Evolutionary conservation across 129 eudicot genomes (phyloP).

Genomic region (Smallanthus sonchifolius): DNA sequence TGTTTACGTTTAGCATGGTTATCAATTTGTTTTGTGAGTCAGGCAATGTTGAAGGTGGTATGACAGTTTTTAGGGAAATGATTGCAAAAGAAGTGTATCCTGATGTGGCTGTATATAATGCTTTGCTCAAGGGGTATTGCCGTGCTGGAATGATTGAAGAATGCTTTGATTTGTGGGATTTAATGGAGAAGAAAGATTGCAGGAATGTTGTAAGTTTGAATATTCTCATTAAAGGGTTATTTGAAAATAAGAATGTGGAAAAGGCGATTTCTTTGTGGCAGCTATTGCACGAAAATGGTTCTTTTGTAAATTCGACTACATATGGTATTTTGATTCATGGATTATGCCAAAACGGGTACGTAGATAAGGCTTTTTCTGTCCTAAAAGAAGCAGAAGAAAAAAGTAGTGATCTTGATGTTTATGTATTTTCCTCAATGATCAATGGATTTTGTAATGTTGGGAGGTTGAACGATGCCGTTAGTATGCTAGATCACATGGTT

Average conservation of each 20-base stretch:
- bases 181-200: slow-evolving; percentile 53
- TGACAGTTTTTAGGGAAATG: slow-evolving; percentile 53
- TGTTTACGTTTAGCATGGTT: slow-evolving; percentile 55
- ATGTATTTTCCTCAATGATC: slow-evolving; percentile 65
- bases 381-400: slow-evolving; percentile 46
- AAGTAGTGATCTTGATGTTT: slow-evolving; percentile 41
- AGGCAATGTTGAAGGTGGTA: slow-evolving; percentile 63
- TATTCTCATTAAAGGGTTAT: slow-evolving; percentile 53
- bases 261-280: slow-evolving; percentile 62
- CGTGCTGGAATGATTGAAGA: slow-evolving; percentile 41
- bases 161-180: slow-evolving; percentile 52
- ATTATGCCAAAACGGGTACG: slow-evolving; percentile 59
- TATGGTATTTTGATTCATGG: slow-evolving; percentile 73
- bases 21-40: slow-evolving; percentile 66
- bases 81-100: slow-evolving; percentile 36
- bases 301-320: slow-evolving; percentile 47
- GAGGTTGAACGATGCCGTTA: slow-evolving; percentile 54
- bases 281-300: slow-evolving; percentile 31
- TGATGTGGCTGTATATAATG: slow-evolving; percentile 60
- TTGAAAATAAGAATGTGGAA: slow-evolving; percentile 53
- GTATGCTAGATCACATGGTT: slow-evolving; percentile 47
- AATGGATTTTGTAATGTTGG: slow-evolving; percentile 60
- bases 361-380: slow-evolving; percentile 45
- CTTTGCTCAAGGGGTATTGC: slow-evolving; percentile 60
- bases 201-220: slow-evolving; percentile 55